Conservation (phyloP, 768 basidiomycete species). For the Trametes maxima region DNA sequence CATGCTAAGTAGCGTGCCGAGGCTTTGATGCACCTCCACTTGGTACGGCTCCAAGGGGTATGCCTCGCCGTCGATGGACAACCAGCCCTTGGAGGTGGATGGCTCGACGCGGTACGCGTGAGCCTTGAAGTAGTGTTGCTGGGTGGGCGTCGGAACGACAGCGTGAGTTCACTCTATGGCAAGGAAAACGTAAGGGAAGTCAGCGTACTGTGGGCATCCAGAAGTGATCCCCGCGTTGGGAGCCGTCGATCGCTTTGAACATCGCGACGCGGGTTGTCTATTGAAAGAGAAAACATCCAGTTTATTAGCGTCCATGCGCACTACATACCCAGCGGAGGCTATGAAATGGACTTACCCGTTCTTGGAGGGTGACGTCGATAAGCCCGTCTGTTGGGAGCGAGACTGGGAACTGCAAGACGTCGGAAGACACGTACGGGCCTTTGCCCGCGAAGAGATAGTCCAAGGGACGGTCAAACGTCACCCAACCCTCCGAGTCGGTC, state of each 20-base stretch:
- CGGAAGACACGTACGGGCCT: conserved; percentile 72
- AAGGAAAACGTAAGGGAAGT: not conserved
- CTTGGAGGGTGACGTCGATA: conserved; percentile 72
- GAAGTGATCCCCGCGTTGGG: conserved; percentile 59
- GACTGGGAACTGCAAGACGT: conserved; percentile 83
- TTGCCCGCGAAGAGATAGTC: conserved; percentile 77
- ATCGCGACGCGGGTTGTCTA: conserved; percentile 56
- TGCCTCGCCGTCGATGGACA: conserved; percentile 79
- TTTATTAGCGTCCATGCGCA: too few relatives aligned
- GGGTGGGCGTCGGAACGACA: not conserved
- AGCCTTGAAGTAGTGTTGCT: conserved; percentile 77
- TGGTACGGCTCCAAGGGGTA: conserved; percentile 76
- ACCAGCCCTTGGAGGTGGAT: conserved; percentile 48
- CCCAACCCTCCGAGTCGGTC: conserved; percentile 62
- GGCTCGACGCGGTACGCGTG: conserved; percentile 74
- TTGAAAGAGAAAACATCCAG: not conserved
- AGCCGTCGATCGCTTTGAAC: conserved; percentile 58
- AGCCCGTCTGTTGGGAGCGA: conserved; percentile 78
- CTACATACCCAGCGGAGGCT: not conserved
- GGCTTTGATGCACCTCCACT: conserved; percentile 71
- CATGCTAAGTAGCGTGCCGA: conserved; percentile 68
- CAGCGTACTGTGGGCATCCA: conserved; percentile 61
- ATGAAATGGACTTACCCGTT: conserved; percentile 46
- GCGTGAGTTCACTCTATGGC: not conserved
- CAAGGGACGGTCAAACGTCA: conserved; percentile 65